Evolutionary conservation across 306 rosid species (phyloP).

Genomic region (Citrullus mucosospermus): DNA sequence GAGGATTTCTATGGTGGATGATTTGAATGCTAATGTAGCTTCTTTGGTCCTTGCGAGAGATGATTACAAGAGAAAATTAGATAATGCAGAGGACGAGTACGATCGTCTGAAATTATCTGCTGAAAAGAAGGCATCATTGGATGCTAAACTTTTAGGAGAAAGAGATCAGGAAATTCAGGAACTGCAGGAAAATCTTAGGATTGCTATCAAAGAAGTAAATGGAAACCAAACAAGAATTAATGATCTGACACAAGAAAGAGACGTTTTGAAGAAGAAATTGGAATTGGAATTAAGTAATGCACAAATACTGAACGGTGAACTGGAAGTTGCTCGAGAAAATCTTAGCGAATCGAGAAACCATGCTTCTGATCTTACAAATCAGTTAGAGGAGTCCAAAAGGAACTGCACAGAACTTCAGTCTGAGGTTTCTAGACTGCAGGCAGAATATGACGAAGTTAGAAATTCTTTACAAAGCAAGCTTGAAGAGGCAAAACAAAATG

Average conservation of each 20-base stretch:
- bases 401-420: slow-evolving; percentile 31
- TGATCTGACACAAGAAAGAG: slow-evolving; percentile 47
- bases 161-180: slow-evolving; percentile 41
- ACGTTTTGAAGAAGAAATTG: slow-evolving; percentile 32
- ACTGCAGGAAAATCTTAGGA: slow-evolving; percentile 43
- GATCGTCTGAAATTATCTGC: slow-evolving; percentile 35
- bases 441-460: slow-evolving; percentile 49
- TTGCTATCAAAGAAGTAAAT: slow-evolving; percentile 22
- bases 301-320: slow-evolving; percentile 38
- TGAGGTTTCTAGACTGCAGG: slow-evolving; percentile 41
- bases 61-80: slow-evolving; percentile 31
- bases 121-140: slow-evolving; percentile 43
- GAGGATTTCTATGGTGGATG: slow-evolving; percentile 35
- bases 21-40: slow-evolving; percentile 32
- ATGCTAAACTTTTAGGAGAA: slow-evolving; percentile 47
- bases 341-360: slow-evolving; percentile 51
- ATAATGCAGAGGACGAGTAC: slow-evolving; percentile 31
- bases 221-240: slow-evolving; percentile 25
- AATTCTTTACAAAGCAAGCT: slow-evolving; percentile 39
- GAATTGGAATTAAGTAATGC: slow-evolving; percentile 32
- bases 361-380: slow-evolving; percentile 36
- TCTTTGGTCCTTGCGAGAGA: slow-evolving; percentile 37
- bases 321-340: slow-evolving; percentile 30
- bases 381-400: slow-evolving; percentile 26
- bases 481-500: slow-evolving; percentile 34